A percentile compares a stretch with the other conserved stretches of the same genome.
Conservation (phyloP, 1,284 basidiomycete species). For the Psilocybe mexicana region DNA sequence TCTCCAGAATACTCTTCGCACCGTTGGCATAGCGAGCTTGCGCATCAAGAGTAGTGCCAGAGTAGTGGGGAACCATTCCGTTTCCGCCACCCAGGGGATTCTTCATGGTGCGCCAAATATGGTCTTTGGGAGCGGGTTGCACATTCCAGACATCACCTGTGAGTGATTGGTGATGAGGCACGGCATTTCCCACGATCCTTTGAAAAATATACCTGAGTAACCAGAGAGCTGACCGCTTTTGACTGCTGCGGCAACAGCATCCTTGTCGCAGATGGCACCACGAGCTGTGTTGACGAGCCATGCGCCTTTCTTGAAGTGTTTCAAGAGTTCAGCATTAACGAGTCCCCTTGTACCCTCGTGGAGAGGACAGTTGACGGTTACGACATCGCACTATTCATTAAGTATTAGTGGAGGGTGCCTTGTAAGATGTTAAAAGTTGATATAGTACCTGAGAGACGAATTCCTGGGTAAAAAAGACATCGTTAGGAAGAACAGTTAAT, state of each 20-base stretch:
- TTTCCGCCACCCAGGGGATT: slow-evolving; percentile 81
- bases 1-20: slow-evolving; percentile 77
- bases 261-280: slow-evolving; percentile 88
- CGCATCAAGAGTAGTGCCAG: slow-evolving; percentile 90
- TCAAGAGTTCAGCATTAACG: slow-evolving; percentile 81
- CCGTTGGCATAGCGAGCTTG: slow-evolving; percentile 88
- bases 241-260: slow-evolving; percentile 79
- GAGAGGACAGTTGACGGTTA: slow-evolving; percentile 90
- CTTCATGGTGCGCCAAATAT: slow-evolving; percentile 84
- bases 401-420: neutral
- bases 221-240: slow-evolving; percentile 75
- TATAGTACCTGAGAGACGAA: slow-evolving; percentile 66
- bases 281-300: slow-evolving; percentile 95
- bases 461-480: slow-evolving; percentile 40
- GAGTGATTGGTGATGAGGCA: neutral
- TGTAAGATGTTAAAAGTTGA: slow-evolving; percentile 10
- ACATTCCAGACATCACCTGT: slow-evolving; percentile 60
- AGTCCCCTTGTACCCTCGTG: slow-evolving; percentile 86
- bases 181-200: neutral
- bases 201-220: slow-evolving; percentile 34
- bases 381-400: slow-evolving; percentile 63
- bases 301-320: slow-evolving; percentile 90
- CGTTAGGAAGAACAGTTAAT: neutral
- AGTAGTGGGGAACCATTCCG: slow-evolving; percentile 87
- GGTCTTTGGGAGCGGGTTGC: slow-evolving; percentile 84